Conservation (phyloP, 768 basidiomycete species). For the Trametes gibbosa region DNA sequence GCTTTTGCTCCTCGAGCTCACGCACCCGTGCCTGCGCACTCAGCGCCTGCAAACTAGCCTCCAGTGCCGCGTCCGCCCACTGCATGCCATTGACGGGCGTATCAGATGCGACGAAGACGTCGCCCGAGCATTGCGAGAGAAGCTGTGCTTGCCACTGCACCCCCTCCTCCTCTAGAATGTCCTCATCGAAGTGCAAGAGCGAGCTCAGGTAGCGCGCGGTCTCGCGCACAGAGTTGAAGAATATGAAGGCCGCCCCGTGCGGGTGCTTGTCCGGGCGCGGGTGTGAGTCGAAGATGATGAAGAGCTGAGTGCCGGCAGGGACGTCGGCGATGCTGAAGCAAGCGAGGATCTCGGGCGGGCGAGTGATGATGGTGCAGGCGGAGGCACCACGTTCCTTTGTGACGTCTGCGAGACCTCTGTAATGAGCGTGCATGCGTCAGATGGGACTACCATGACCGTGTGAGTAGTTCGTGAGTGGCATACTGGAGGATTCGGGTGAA, state of each 20-base stretch:
- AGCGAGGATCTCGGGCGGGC: constrained; percentile 67
- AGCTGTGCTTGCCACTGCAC: constrained; percentile 68
- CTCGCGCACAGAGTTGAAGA: constrained; percentile 45
- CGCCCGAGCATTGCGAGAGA: constrained; percentile 56
- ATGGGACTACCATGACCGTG: background rate
- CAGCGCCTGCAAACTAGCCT: constrained; percentile 51
- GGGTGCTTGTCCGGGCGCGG: constrained; percentile 54
- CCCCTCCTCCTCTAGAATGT: constrained; percentile 39
- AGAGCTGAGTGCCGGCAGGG: constrained; percentile 32
- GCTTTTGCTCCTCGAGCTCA: constrained; percentile 35
- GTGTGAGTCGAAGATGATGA: constrained; percentile 68
- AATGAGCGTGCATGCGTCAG: background rate
- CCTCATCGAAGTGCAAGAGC: constrained; percentile 49
- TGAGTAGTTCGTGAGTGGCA: background rate
- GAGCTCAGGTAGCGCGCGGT: constrained; percentile 44
- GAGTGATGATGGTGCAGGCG: constrained; percentile 55
- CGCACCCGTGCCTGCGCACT: constrained; percentile 39
- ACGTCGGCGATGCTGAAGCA: constrained; percentile 39
- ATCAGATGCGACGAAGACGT: constrained; percentile 45
- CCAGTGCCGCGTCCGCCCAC: constrained; percentile 39
- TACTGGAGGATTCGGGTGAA: constrained; percentile 37
- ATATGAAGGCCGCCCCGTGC: constrained; percentile 55
- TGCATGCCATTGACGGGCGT: constrained; percentile 20
- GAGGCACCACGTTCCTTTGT: constrained; percentile 21
- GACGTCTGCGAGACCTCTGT: background rate